These are phyloP conservation scores for Cucurbita pepo DNA, from an alignment of 306 rosid species.

Conservation along the genomic window DNA sequence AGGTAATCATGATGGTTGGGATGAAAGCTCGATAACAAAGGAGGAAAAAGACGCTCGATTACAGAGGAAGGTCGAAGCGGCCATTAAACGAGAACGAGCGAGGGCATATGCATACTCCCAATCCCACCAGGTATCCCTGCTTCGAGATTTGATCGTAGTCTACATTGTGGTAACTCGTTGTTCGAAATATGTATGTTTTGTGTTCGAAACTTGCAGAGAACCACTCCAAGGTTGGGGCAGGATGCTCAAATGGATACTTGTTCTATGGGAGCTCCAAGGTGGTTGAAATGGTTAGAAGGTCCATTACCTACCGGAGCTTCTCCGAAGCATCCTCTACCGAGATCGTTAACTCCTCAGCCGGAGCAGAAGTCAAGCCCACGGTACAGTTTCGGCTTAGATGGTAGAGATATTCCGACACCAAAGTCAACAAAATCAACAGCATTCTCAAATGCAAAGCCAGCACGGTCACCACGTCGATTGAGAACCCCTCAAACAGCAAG, in stretches of 20 bases:
- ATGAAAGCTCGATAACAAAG: slow-evolving; percentile 74
- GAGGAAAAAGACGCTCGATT: slow-evolving; percentile 74
- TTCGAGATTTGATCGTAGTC: background rate
- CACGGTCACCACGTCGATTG: background rate
- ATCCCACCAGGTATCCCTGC: slow-evolving; percentile 45
- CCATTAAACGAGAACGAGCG: slow-evolving; percentile 83
- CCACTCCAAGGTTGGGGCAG: slow-evolving; percentile 52
- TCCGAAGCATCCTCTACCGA: slow-evolving; percentile 45
- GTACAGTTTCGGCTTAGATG: slow-evolving; percentile 42
- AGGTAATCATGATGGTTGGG: slow-evolving; percentile 71
- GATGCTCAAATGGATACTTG: slow-evolving; percentile 37
- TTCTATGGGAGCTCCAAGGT: slow-evolving; percentile 71
- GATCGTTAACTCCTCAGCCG: slow-evolving; percentile 52
- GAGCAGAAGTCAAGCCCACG: slow-evolving; percentile 39
- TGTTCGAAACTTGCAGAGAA: slow-evolving; percentile 52
- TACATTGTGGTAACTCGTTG: background rate
- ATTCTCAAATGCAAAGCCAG: slow-evolving; percentile 23
- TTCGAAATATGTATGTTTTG: background rate
- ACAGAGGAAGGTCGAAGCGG: slow-evolving; percentile 85
- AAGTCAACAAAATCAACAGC: slow-evolving; percentile 64
- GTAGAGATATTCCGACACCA: slow-evolving; percentile 39
- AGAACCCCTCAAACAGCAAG: slow-evolving; percentile 32
- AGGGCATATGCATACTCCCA: slow-evolving; percentile 88
- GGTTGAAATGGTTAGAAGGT: slow-evolving; percentile 97
- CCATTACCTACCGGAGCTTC: slow-evolving; percentile 45